phyloP scores from a whole-genome alignment of 768 basidiomycete genomes.

The Pulveroboletus ravenelii region DNA sequence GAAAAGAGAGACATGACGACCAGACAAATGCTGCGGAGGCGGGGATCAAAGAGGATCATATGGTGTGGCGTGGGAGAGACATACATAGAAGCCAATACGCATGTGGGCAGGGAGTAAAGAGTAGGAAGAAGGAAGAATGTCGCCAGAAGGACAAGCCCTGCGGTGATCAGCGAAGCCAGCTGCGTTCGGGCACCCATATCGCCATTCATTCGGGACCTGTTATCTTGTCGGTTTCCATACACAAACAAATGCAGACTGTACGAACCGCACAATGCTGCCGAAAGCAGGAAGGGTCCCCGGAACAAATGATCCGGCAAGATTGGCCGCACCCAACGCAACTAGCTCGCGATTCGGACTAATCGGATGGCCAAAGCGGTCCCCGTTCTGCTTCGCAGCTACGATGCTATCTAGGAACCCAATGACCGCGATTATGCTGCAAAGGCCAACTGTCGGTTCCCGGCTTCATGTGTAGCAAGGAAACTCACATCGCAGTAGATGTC shows the following conservation, averaged over 20 bases:
- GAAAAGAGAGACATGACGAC: conserved; percentile 80
- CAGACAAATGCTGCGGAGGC: conserved; percentile 59
- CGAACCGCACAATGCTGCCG: conserved; percentile 85
- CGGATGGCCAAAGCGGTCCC: conserved; percentile 76
- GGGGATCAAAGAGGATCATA: conserved; percentile 8
- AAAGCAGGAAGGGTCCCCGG: conserved; percentile 90
- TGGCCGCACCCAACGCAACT: conserved; percentile 82
- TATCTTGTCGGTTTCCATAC: neutral
- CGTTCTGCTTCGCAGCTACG: conserved; percentile 92
- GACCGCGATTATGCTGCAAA: conserved; percentile 62
- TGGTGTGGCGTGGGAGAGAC: conserved; percentile 25
- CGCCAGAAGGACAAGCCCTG: conserved; percentile 67
- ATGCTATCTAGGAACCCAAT: conserved; percentile 94
- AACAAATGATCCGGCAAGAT: conserved; percentile 73
- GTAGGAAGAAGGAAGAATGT: conserved; percentile 88
- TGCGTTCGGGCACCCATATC: conserved; percentile 87
- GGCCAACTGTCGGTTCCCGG: neutral
- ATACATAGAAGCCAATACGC: conserved; percentile 83
- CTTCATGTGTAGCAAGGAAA: neutral
- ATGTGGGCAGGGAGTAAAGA: conserved; percentile 85
- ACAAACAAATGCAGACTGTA: conserved; percentile 1
- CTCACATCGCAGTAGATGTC: conserved; percentile 78
- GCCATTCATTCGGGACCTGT: conserved; percentile 79
- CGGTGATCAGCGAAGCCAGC: conserved; percentile 80
- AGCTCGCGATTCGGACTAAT: conserved; percentile 94